Base-by-base conservation (phyloP, 495 filamentous ascomycete genomes). In the Tuber microsphaerosporum region DNA sequence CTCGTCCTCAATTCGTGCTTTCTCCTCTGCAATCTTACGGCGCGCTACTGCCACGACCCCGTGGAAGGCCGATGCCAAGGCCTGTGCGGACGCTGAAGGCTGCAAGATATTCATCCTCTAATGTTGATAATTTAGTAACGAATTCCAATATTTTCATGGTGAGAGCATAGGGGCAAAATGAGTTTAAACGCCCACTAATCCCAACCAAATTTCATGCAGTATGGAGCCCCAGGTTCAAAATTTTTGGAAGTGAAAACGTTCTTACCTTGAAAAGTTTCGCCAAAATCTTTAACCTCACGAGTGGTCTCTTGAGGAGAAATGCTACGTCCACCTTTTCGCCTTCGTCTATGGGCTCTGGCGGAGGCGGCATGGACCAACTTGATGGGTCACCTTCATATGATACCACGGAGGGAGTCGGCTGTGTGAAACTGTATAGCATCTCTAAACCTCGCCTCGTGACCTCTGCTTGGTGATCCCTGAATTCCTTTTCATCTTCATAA, bases 311-410 rank as follows among this genome's bases (percentile, higher is more conserved):
- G 61, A 98, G 86, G 31, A 99, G 85, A 82, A 93, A 97, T 17
- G 94, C 95, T 74, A 99, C 95, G 85, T 98, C 94, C 70, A 97
- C 95, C 71, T 92, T 91, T 82, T 97, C 93, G 0, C 94, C 94
- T 73, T 95, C 88, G 31, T 79, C 74, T 56, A 86, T 90, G 77
- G 85, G 90, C 79, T 83, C 87, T 16, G 75, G 69, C 42, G 82
- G 75, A 74, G 81, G 87, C 84, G 84, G 89, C 81, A 76, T 84
- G 19, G 79, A 75, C 81, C 81, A 83, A 39, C 76, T 83, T 16
- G 78, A 74, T 46, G 81, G 81, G 77, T 80, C 79, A 31, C 81
- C 81, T 71, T 83, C 81, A 70, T 70, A 82, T 22, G 73, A 73
- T 26, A 41, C 51, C 20, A 73, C 68, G 41, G 79, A 78, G 19